Conservation (phyloP, 805 yeast genomes). For the Komagataella kurtzmanii region DNA sequence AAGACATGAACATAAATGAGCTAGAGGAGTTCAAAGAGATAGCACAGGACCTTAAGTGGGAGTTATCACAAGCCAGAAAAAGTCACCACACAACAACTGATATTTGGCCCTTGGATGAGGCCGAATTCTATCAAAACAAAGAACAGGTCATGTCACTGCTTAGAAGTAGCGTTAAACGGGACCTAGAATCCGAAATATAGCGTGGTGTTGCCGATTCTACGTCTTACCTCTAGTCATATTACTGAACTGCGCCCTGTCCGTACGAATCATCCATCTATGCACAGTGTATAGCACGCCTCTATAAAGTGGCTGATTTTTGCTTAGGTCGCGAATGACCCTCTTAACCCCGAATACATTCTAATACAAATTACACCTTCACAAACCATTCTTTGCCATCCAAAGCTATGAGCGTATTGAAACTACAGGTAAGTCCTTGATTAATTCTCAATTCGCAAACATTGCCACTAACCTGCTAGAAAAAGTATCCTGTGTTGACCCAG, state of each 20-base stretch:
- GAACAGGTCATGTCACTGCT: background rate
- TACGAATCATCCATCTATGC: background rate
- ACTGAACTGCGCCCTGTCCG: background rate
- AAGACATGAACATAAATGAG: conserved; percentile 14
- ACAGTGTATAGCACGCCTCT: background rate
- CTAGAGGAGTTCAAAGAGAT: conserved; percentile 17
- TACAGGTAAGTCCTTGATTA: conserved; percentile 30
- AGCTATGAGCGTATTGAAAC: conserved; percentile 50
- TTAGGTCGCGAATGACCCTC: background rate
- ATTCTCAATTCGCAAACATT: background rate
- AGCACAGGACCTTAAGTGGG: conserved; percentile 18
- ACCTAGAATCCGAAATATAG: background rate
- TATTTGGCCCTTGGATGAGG: background rate
- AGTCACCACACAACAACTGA: background rate
- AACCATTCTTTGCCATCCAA: background rate
- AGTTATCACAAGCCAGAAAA: conserved; percentile 5
- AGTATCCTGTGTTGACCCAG: conserved; percentile 76
- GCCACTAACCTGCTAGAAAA: conserved; percentile 34
- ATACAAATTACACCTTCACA: background rate
- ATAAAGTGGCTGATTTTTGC: background rate
- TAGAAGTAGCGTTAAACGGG: background rate
- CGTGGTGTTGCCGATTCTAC: background rate
- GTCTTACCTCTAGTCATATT: background rate
- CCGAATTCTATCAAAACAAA: background rate
- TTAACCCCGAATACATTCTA: background rate